Evolutionary conservation across 2,329 filamentous ascomycete genomes (phyloP), one percentile per base, ranked within the genome.

Genomic region (Hypoxylon sp.): DNA sequence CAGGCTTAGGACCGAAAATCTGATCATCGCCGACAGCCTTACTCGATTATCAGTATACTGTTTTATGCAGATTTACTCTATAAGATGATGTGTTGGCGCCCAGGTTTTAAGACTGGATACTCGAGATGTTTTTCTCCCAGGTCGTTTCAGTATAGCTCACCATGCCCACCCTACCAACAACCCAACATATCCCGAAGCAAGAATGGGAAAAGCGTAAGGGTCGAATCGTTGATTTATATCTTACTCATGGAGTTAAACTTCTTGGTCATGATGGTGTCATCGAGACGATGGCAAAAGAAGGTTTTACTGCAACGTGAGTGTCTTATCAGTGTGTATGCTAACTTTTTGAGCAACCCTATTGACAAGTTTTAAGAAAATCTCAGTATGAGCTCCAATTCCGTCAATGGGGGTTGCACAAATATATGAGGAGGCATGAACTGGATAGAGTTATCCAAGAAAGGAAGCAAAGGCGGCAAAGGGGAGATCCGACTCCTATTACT

Each of bases 271-370:
- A 22, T 22, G 19, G 19, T 22, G 35, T 55, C 11, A 55, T 55
- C 8, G 37, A 31, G 22, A 10, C 37, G 35, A 55, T 55, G 52
- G 17, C 11, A 3, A 29, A 44, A 44, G 35, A 55, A 55, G 52
- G 52, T 0, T 55, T 55, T 22, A 29, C 35, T 1, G 52, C 52
- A 5, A 55, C 52, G 52, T 55, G 52, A 55, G 52, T 55, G 44
- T 44, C 22, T 11, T 13, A 29, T 44, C 8, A 42, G n/a, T 44
- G 19, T 22, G 19, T 22, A 22, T 22, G 19, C 19, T 22, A 22
- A 22, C 19, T 22, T 3, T 22, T 22, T 22, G 19, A 22, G 19
- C 19, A 22, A 22, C 19, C 19, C 19, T 22, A 22, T 22, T 22
- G 19, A 22, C 19, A 22, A 22, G 19, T 22, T 22, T 22, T 22